phyloP scores from a whole-genome alignment of 306 rosid genomes.

The Crataegus laevigata region DNA sequence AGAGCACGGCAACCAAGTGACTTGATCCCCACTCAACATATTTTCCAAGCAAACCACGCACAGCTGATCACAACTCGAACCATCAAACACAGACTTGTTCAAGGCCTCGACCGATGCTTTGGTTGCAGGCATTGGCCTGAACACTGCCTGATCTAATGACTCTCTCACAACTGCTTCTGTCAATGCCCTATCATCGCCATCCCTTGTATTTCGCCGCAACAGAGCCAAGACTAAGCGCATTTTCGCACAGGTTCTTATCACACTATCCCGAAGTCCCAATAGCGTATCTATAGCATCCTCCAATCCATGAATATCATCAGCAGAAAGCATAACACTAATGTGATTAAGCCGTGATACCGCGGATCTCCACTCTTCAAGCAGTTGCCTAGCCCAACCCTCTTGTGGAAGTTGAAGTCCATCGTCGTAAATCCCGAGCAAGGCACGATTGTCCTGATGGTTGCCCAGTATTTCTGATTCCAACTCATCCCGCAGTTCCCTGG shows the following conservation, averaged over 20 bases:
- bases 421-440: background rate
- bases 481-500: background rate
- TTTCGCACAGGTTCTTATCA: background rate
- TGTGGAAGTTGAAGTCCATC: background rate
- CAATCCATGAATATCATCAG: background rate
- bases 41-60: conserved; percentile 1
- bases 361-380: background rate
- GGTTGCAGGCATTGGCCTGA: background rate
- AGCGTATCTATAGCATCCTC: background rate
- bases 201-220: too few relatives aligned
- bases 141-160: background rate
- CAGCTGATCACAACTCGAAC: background rate
- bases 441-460: too few relatives aligned
- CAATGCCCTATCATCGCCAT: too few relatives aligned
- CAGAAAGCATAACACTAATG: background rate
- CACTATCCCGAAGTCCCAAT: background rate
- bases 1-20: conserved; percentile 4
- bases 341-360: background rate
- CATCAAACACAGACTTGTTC: background rate
- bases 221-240: background rate
- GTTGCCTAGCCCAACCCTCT: background rate
- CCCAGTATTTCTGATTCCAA: background rate
- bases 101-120: background rate
- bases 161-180: background rate
- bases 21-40: background rate